Evolutionary conservation across 2,329 filamentous ascomycete genomes (phyloP).

Genomic region (Alternaria ventricosa): DNA sequence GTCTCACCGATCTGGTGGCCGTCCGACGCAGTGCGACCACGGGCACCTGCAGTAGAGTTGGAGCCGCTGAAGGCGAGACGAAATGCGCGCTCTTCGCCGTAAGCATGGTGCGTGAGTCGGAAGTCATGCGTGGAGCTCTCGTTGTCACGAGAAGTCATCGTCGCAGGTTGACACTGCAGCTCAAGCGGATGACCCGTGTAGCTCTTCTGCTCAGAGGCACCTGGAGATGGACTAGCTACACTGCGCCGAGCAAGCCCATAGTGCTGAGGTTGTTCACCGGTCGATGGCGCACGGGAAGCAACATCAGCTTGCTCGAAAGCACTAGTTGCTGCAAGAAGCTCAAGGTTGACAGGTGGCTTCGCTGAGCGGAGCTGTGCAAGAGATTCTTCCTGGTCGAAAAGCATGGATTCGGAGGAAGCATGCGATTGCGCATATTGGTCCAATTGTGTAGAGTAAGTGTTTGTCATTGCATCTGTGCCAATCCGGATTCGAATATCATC

Average conservation of each 20-base stretch:
- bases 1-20: conserved; percentile 19
- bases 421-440: conserved; percentile 12
- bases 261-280: conserved; percentile 3
- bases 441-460: conserved; percentile 22
- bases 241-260: background rate
- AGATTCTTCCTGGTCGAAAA: conserved; percentile 40
- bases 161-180: background rate
- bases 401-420: conserved; percentile 44
- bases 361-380: conserved; percentile 10
- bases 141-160: background rate
- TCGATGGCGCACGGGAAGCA: background rate
- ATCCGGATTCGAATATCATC: conserved; percentile 45
- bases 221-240: background rate
- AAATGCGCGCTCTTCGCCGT: conserved; percentile 23
- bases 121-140: conserved; percentile 11
- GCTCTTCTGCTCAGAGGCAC: background rate
- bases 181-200: conserved; percentile 2
- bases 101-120: conserved; percentile 23
- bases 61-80: conserved; percentile 26
- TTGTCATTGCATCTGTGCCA: conserved; percentile 45
- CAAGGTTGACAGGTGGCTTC: conserved; percentile 6
- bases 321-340: conserved; percentile 3
- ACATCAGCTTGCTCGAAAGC: background rate
- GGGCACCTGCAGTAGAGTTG: conserved; percentile 8
- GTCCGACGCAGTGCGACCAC: conserved; percentile 6